A percentile compares a stretch with the other conserved stretches of the same genome.
Evolutionary conservation across 768 basidiomycete genomes (phyloP).

Genomic region (Ramaria sp.): DNA sequence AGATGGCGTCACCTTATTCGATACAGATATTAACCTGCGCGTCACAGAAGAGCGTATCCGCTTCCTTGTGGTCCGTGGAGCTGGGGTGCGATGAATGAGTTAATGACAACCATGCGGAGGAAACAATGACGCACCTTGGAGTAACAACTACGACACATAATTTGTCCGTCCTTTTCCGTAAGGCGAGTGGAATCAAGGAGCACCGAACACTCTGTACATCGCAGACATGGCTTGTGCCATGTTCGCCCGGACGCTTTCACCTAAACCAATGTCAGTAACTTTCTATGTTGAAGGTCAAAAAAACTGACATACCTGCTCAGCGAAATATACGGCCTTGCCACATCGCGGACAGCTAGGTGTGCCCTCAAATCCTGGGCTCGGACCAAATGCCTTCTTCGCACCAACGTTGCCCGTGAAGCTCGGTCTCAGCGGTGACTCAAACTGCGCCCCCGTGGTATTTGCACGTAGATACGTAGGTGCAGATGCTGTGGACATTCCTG

Average conservation of each 20-base stretch:
- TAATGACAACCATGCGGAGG: not conserved
- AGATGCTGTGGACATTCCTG: constrained; percentile 59
- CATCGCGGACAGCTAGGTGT: constrained; percentile 62
- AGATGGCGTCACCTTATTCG: not conserved
- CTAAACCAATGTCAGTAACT: constrained; percentile 23
- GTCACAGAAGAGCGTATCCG: constrained; percentile 64
- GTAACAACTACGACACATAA: constrained; percentile 65
- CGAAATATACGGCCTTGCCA: constrained; percentile 72
- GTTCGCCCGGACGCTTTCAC: constrained; percentile 75
- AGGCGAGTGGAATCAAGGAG: constrained; percentile 61
- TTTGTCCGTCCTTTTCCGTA: constrained; percentile 66
- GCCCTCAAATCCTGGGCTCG: constrained; percentile 36
- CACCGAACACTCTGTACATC: constrained; percentile 65
- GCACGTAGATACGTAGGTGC: constrained; percentile 29
- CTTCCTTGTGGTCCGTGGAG: constrained; percentile 62
- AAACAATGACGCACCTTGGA: constrained; percentile 36
- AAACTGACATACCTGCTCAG: constrained; percentile 50
- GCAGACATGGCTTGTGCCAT: constrained; percentile 66
- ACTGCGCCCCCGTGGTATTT: constrained; percentile 17
- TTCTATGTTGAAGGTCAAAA: not conserved
- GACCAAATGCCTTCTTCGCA: constrained; percentile 23
- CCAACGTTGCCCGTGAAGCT: constrained; percentile 29
- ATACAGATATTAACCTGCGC: constrained; percentile 22
- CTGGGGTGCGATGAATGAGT: constrained; percentile 24
- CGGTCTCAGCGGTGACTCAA: constrained; percentile 12